Percentiles rank a stretch among this genome's conserved stretches.
These are phyloP conservation scores for Hemileia vastatrix DNA, from an alignment of 1,284 basidiomycete genomes.

Conservation along the genomic window DNA sequence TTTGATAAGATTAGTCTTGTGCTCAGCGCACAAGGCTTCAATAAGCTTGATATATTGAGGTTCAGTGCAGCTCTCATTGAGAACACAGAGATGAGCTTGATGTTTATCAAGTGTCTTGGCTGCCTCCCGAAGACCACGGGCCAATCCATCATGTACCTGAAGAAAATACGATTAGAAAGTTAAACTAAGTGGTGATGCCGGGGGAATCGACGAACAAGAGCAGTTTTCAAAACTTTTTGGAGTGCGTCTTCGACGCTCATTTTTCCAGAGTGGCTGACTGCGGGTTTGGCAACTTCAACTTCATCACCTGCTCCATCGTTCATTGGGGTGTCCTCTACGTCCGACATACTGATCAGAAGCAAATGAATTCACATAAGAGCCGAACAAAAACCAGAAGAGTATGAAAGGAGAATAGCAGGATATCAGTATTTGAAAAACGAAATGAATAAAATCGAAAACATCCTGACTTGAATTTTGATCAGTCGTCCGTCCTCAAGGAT, in stretches of 20 bases:
- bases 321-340: slow-evolving; percentile 23
- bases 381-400: too few species aligned
- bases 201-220: neutral
- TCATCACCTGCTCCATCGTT: slow-evolving; percentile 49
- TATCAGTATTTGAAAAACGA: too few species aligned
- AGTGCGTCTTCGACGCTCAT: slow-evolving; percentile 95
- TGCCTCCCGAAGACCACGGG: slow-evolving; percentile 15
- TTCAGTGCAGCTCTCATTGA: slow-evolving; percentile 22
- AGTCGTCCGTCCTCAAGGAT: too few species aligned
- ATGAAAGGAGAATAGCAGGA: too few species aligned
- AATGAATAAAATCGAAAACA: too few species aligned
- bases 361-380: too few species aligned
- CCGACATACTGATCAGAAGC: too few species aligned
- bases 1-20: slow-evolving; percentile 23
- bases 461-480: too few species aligned
- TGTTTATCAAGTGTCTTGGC: slow-evolving; percentile 22
- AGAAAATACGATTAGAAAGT: neutral
- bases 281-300: slow-evolving; percentile 68
- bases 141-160: slow-evolving; percentile 20
- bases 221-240: slow-evolving; percentile 58
- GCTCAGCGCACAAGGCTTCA: slow-evolving; percentile 21
- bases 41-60: slow-evolving; percentile 19
- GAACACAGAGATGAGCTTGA: slow-evolving; percentile 19
- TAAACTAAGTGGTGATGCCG: neutral
- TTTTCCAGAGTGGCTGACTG: slow-evolving; percentile 79